Evolutionary conservation across 1,139 yeast species (phyloP).

Genomic region (Debaryomyces udenii): DNA sequence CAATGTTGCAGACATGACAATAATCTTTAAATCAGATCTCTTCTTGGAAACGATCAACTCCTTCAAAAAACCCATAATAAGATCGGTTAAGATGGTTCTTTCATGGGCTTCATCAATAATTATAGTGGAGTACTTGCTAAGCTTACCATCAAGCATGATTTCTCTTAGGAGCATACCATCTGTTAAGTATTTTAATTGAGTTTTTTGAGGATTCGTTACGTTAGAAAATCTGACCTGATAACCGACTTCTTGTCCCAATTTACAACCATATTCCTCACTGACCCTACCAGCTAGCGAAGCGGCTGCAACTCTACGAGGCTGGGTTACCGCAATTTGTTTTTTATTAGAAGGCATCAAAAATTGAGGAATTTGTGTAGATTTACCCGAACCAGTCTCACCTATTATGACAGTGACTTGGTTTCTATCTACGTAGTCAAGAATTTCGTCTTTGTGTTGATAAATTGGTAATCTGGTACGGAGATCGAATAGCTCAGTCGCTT

Average conservation of each 20-base stretch:
- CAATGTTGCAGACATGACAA: slow-evolving; percentile 93
- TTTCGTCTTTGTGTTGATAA: slow-evolving; percentile 66
- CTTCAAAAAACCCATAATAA: slow-evolving; percentile 85
- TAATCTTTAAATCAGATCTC: slow-evolving; percentile 60
- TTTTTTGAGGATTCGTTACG: slow-evolving; percentile 39
- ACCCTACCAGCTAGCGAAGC: slow-evolving; percentile 92
- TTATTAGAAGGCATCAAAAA: slow-evolving; percentile 60
- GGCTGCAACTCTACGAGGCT: slow-evolving; percentile 98
- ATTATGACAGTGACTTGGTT: slow-evolving; percentile 78
- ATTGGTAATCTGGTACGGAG: slow-evolving; percentile 71
- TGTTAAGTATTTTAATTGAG: slow-evolving; percentile 82
- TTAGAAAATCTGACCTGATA: slow-evolving; percentile 84
- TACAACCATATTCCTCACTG: slow-evolving; percentile 81
- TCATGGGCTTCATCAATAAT: slow-evolving; percentile 97
- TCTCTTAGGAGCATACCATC: slow-evolving; percentile 98
- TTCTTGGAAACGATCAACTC: slow-evolving; percentile 51
- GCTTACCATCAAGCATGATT: slow-evolving; percentile 70
- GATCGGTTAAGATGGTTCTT: slow-evolving; percentile 88
- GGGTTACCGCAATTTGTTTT: slow-evolving; percentile 84
- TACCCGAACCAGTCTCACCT: slow-evolving; percentile 99
- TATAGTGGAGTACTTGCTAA: slow-evolving; percentile 72
- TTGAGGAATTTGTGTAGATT: slow-evolving; percentile 97
- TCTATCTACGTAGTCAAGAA: slow-evolving; percentile 54
- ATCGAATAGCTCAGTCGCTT: slow-evolving; percentile 50
- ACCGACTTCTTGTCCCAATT: slow-evolving; percentile 84